Conservation (phyloP, 768 basidiomycete genomes). For the Pleurotus citrinopileatus region DNA sequence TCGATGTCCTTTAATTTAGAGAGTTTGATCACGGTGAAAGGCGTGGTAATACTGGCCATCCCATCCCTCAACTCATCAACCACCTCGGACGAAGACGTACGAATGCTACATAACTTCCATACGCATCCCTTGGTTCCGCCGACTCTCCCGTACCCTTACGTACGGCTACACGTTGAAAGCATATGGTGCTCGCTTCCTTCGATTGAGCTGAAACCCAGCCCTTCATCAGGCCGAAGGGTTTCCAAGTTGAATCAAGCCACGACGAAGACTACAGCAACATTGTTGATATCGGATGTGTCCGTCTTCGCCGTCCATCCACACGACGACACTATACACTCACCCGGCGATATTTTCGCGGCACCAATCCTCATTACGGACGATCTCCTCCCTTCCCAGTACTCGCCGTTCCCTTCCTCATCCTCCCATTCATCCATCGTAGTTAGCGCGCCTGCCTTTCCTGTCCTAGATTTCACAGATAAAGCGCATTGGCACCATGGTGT, state of each 20-base stretch:
- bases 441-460: conserved; percentile 51
- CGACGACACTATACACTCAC: not conserved
- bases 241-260: not conserved
- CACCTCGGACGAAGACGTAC: conserved; percentile 5
- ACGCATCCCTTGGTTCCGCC: conserved; percentile 60
- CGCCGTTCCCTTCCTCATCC: conserved; percentile 38
- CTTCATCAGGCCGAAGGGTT: not conserved
- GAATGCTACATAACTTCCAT: conserved; percentile 40
- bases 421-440: conserved; percentile 13
- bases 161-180: conserved; percentile 51
- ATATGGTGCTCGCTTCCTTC: conserved; percentile 26
- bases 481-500: conserved; percentile 38
- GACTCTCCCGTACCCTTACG: conserved; percentile 41
- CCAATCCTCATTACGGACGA: conserved; percentile 78
- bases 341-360: conserved; percentile 32
- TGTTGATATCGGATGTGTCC: conserved; percentile 52
- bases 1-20: conserved; percentile 31
- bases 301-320: conserved; percentile 45
- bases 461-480: conserved; percentile 60
- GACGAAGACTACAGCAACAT: conserved; percentile 15
- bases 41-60: conserved; percentile 48
- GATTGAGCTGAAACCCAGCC: not conserved
- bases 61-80: conserved; percentile 20
- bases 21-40: conserved; percentile 33
- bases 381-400: conserved; percentile 59